phyloP scores from a whole-genome alignment of 495 filamentous ascomycete genomes.

The Aspergillus haitiensis region DNA sequence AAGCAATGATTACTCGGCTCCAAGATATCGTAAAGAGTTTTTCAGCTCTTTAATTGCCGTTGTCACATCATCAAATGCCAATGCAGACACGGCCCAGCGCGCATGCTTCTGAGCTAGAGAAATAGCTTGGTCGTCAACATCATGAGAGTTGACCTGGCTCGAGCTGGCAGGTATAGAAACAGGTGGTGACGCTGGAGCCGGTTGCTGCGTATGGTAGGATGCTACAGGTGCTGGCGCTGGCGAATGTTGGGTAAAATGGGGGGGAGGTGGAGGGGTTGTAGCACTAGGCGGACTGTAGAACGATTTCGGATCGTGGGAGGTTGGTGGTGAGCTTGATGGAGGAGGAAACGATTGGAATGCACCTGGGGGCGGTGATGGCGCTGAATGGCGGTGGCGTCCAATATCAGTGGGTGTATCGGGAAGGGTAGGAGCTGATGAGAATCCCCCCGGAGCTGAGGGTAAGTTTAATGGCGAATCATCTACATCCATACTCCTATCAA shows the following conservation, averaged over 20 bases:
- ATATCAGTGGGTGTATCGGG: constrained; percentile 42
- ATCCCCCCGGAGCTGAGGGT: constrained; percentile 42
- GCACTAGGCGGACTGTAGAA: constrained; percentile 33
- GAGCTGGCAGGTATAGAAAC: constrained; percentile 26
- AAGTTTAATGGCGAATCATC: constrained; percentile 34
- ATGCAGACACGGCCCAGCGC: constrained; percentile 92
- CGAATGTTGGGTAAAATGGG: not conserved
- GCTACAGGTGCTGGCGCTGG: constrained; percentile 20
- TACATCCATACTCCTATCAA: constrained; percentile 23
- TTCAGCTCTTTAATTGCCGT: constrained; percentile 87
- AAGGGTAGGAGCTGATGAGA: constrained; percentile 34
- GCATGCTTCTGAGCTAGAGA: constrained; percentile 88
- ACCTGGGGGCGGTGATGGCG: constrained; percentile 24
- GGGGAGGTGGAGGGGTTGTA: not conserved
- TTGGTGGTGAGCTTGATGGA: constrained; percentile 31
- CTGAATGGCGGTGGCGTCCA: constrained; percentile 18
- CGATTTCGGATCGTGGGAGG: constrained; percentile 34
- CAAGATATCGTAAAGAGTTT: constrained; percentile 60
- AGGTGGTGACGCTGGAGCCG: constrained; percentile 23
- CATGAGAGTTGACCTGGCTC: constrained; percentile 24
- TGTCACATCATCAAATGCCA: constrained; percentile 93
- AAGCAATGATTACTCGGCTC: constrained; percentile 32
- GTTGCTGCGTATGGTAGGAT: constrained; percentile 22
- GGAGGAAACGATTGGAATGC: constrained; percentile 52
- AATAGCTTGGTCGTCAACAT: constrained; percentile 72